Conservation (phyloP, 2,329 filamentous ascomycete species). For the Sarocladiaceae sp. region DNA sequence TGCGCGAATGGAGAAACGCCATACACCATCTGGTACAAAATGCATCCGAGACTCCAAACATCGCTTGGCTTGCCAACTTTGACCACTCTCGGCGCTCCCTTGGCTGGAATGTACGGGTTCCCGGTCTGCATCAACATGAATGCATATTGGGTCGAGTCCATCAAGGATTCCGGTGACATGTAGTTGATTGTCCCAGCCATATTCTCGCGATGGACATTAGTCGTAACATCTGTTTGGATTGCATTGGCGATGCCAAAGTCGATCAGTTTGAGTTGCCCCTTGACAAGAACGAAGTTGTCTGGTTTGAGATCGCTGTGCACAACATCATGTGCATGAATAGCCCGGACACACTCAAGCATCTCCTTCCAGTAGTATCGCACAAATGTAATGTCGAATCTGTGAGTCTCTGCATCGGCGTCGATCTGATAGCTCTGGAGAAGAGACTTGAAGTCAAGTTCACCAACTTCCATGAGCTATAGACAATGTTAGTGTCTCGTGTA, state of each 20-base stretch:
- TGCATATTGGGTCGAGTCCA: conserved; percentile 35
- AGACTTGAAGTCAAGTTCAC: too few species aligned
- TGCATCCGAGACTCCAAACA: conserved; percentile 85
- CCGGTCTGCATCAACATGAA: background rate
- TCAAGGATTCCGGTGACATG: conserved; percentile 84
- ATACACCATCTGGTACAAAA: conserved; percentile 91
- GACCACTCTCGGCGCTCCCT: background rate
- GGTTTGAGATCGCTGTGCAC: conserved; percentile 90
- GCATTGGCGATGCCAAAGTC: conserved; percentile 92
- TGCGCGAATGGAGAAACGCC: conserved; percentile 81
- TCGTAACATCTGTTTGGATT: conserved; percentile 80
- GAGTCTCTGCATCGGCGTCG: too few species aligned
- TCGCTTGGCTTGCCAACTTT: conserved; percentile 76
- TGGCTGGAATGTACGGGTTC: conserved; percentile 40
- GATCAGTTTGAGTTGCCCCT: conserved; percentile 80
- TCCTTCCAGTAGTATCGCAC: conserved; percentile 82
- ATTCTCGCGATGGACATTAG: conserved; percentile 87
- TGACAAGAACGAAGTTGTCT: conserved; percentile 82
- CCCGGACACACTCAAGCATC: conserved; percentile 86
- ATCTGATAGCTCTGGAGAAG: too few species aligned
- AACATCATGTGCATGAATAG: conserved; percentile 77
- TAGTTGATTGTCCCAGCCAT: conserved; percentile 90
- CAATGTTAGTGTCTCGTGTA: too few species aligned
- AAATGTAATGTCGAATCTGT: background rate
- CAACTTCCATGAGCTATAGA: too few species aligned